These are phyloP conservation scores for Neurospora tetraspora DNA, from an alignment of 495 filamentous ascomycete genomes.

Conservation along the genomic window DNA sequence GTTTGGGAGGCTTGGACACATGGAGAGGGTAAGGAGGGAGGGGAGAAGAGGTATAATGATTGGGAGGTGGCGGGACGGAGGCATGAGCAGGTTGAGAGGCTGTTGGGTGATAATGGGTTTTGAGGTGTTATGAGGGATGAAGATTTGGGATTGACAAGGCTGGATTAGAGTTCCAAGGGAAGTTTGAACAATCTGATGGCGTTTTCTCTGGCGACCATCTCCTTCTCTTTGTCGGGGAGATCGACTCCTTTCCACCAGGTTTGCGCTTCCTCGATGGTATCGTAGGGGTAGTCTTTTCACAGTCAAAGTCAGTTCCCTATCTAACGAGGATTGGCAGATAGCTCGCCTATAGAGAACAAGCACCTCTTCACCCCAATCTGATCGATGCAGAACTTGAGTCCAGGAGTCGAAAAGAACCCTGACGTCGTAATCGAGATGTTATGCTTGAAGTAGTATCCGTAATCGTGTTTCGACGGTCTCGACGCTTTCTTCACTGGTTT, in stretches of 20 bases:
- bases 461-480: slow-evolving; percentile 47
- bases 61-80: slow-evolving; percentile 35
- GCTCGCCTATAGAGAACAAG: slow-evolving; percentile 28
- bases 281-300: slow-evolving; percentile 25
- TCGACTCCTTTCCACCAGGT: slow-evolving; percentile 42
- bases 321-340: not conserved
- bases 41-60: slow-evolving; percentile 16
- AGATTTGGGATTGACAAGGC: not conserved
- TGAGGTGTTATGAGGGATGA: not conserved
- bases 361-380: slow-evolving; percentile 27
- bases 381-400: slow-evolving; percentile 40
- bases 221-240: slow-evolving; percentile 32
- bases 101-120: slow-evolving; percentile 2
- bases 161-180: slow-evolving; percentile 11
- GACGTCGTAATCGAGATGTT: slow-evolving; percentile 57
- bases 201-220: slow-evolving; percentile 43
- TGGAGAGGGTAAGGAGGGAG: not conserved
- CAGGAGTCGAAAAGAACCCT: slow-evolving; percentile 49
- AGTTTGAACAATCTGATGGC: slow-evolving; percentile 47
- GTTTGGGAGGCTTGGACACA: slow-evolving; percentile 24
- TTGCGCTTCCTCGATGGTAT: slow-evolving; percentile 42
- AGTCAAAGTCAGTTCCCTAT: not conserved
- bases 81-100: slow-evolving; percentile 26
- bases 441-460: slow-evolving; percentile 48
- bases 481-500: slow-evolving; percentile 41